These are phyloP conservation scores for Vararia minispora DNA, from an alignment of 768 basidiomycete species.

Conservation along the genomic window DNA sequence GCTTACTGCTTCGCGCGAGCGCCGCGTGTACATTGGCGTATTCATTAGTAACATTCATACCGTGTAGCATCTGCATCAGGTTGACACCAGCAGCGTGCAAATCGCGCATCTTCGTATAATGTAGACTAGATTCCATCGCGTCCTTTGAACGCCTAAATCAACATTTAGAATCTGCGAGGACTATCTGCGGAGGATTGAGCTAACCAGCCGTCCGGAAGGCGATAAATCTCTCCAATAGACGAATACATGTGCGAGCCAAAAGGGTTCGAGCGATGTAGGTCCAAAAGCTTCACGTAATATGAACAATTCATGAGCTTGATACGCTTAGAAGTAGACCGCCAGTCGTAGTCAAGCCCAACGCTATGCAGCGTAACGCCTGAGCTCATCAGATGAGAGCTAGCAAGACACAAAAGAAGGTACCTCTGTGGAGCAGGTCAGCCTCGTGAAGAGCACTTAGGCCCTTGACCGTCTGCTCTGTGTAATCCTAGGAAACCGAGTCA, in stretches of 20 bases:
- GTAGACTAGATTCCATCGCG: conserved; percentile 64
- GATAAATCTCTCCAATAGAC: conserved; percentile 17
- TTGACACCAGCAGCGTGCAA: conserved; percentile 76
- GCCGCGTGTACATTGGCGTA: conserved; percentile 48
- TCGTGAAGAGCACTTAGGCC: conserved; percentile 61
- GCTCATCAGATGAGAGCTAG: conserved; percentile 1
- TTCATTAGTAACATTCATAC: conserved; percentile 46
- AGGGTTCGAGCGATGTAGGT: conserved; percentile 77
- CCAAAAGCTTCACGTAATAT: conserved; percentile 62
- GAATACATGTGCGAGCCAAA: conserved; percentile 37
- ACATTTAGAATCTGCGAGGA: conserved; percentile 3
- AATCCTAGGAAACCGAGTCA: conserved; percentile 55
- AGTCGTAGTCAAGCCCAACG: conserved; percentile 58
- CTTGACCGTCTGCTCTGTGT: conserved; percentile 59
- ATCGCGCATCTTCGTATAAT: conserved; percentile 71
- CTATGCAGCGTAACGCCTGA: conserved; percentile 47
- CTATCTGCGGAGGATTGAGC: conserved; percentile 12
- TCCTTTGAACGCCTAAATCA: conserved; percentile 60
- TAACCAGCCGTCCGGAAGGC: conserved; percentile 36
- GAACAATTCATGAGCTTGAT: conserved; percentile 67
- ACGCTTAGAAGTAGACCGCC: too few species aligned
- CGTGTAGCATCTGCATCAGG: conserved; percentile 79
- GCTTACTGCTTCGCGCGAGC: too few species aligned
- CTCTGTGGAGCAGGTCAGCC: conserved; percentile 57
- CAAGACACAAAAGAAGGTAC: conserved; percentile 21